These are phyloP conservation scores for Solanum microdontum DNA, from an alignment of 257 asterid genomes.

Conservation along the genomic window DNA sequence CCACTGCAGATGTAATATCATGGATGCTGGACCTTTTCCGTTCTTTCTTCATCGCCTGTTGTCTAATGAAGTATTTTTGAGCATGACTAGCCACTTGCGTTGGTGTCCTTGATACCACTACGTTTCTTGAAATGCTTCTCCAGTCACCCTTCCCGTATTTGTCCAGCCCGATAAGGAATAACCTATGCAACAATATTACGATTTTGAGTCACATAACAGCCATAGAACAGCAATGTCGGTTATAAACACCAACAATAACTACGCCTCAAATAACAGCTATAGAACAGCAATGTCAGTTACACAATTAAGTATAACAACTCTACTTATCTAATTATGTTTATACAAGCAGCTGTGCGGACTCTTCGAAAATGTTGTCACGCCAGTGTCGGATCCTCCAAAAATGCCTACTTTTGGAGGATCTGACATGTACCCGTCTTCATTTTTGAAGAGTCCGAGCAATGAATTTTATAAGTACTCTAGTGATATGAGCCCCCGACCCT, in stretches of 20 bases:
- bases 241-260: not conserved
- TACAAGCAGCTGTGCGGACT: not conserved
- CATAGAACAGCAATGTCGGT: not conserved
- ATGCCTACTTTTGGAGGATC: not conserved
- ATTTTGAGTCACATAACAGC: not conserved
- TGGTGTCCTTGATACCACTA: constrained; percentile 78
- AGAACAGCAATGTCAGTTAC: not conserved
- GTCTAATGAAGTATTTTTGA: constrained; percentile 77
- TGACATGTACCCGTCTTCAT: not conserved
- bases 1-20: constrained; percentile 65
- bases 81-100: constrained; percentile 96
- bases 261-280: not conserved
- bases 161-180: constrained; percentile 60
- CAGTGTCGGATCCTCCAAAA: not conserved
- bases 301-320: not conserved
- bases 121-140: constrained; percentile 91
- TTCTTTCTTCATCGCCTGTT: constrained; percentile 59
- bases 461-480: not conserved
- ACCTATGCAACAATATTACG: constrained; percentile 17
- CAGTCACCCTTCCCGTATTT: constrained; percentile 86
- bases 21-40: constrained; percentile 84
- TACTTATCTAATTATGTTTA: not conserved
- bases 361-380: not conserved
- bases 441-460: not conserved
- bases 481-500: not conserved